Evolutionary conservation across 2,329 filamentous ascomycete species (phyloP), one percentile per base, ranked within the genome.

Genomic region (Epichloe festucae): DNA sequence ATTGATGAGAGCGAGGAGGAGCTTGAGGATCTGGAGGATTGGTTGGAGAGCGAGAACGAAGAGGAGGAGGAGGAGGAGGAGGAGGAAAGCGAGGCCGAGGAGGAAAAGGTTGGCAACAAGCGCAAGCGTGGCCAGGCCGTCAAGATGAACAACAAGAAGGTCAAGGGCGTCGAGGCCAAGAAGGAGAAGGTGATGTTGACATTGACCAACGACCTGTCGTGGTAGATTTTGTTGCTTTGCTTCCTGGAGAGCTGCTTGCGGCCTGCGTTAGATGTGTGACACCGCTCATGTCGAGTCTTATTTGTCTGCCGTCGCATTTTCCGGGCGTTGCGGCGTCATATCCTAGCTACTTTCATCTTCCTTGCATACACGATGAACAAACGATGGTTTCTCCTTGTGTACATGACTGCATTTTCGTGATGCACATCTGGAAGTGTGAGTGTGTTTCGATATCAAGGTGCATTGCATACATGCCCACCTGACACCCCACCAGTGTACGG

Each of bases 1-100:
- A 71, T 95, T 52, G 90, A 90, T 46, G 89, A 87, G 63, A 86
- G 85, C 58, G 87, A 90, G 54, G 85, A 88, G 52, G 87, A 89
- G 58, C 71, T 88, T 19, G 81, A 78, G 50, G 86, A 89, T 63
- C 79, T 97, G 48, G 87, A 97, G 68, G 91, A 97, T 63, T 97
- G 91, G 91, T 75, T 96, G 48, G 89, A 84, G 59, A 88, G 82
- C 55, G 85, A 81, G 15, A 76, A 76, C 1, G 77, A 77, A 3
- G 75, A 74, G 7, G 73, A 75, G 6, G 73, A 78, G n/a, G 78
- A 79, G 78, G 73, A 76, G 2, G 78, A 77, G 1, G 78, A 79
- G 4, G 76, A 78, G 2, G 74, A 75, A 44, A 75, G 74, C 42
- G 79, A 79, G 19, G 79, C 81, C 12, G 78, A 79, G 36, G 71